These are phyloP conservation scores for Hygrocybe coccinea DNA, from an alignment of 768 basidiomycete genomes.

Conservation along the genomic window DNA sequence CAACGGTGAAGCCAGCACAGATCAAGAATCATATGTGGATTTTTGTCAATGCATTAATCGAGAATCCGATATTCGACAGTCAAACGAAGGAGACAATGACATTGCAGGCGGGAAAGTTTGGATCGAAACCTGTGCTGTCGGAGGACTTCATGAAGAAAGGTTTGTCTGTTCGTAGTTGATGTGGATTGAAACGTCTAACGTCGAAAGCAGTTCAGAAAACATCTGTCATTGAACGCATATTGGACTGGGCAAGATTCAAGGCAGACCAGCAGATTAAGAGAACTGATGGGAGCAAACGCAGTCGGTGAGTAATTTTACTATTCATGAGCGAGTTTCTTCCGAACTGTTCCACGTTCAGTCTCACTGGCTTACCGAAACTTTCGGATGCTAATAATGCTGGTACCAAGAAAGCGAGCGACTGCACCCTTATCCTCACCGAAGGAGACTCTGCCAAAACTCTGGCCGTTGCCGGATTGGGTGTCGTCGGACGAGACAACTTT, in stretches of 20 bases:
- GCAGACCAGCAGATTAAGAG: conserved; percentile 95
- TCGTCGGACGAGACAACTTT: conserved; percentile 94
- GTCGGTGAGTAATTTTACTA: conserved; percentile 46
- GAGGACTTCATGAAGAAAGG: conserved; percentile 98
- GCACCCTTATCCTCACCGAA: conserved; percentile 96
- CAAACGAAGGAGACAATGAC: conserved; percentile 98
- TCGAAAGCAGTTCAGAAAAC: conserved; percentile 71
- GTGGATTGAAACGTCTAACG: not conserved
- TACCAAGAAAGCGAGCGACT: conserved; percentile 68
- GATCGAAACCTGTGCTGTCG: conserved; percentile 74
- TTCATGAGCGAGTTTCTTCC: not conserved
- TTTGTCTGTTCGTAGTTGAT: conserved; percentile 29
- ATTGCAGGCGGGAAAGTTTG: conserved; percentile 81
- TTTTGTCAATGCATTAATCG: conserved; percentile 91
- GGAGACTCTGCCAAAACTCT: conserved; percentile 98
- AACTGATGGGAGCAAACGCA: conserved; percentile 88
- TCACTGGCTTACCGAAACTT: conserved; percentile 88
- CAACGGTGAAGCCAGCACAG: conserved; percentile 88
- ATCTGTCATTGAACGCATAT: conserved; percentile 81
- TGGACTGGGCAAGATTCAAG: conserved; percentile 96
- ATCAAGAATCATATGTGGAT: conserved; percentile 99
- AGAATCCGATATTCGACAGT: conserved; percentile 98
- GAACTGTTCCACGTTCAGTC: conserved; percentile 38
- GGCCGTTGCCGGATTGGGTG: conserved; percentile 89
- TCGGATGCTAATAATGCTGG: conserved; percentile 98